Percentiles rank a stretch among this genome's conserved stretches.
phyloP scores from a whole-genome alignment of 345 rosid genomes.

The Brassica napus region DNA sequence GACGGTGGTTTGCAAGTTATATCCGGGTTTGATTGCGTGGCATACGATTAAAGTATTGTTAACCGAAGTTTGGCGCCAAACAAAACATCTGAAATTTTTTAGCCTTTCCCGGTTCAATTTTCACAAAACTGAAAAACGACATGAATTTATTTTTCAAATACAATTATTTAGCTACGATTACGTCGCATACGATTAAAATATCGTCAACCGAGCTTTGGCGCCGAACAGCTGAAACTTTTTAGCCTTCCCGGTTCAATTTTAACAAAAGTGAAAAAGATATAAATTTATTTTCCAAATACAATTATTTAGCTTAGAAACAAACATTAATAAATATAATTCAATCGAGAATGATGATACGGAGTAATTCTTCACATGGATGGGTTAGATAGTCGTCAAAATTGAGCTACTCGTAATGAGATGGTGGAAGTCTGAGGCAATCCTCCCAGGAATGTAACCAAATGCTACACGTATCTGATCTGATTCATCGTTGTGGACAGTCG shows the following conservation, averaged over 20 bases:
- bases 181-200: not conserved
- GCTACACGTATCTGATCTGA: no score
- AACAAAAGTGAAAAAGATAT: not conserved
- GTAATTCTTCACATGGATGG: no score
- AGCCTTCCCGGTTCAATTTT: not conserved
- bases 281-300: not conserved
- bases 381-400: no score
- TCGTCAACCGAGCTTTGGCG: not conserved
- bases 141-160: not conserved
- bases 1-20: no score
- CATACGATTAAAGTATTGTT: not conserved
- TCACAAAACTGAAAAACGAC: not conserved
- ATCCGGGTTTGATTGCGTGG: not conserved
- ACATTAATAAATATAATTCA: not conserved
- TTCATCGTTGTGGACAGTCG: no score
- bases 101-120: conserved; percentile 4
- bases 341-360: not conserved
- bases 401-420: no score
- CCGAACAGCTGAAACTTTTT: not conserved
- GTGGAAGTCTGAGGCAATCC: no score
- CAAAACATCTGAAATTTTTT: not conserved
- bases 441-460: no score
- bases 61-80: not conserved
- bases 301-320: not conserved
- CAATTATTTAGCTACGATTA: not conserved